Conservation (phyloP, 1,284 basidiomycete species). For the Leccinum insigne region DNA sequence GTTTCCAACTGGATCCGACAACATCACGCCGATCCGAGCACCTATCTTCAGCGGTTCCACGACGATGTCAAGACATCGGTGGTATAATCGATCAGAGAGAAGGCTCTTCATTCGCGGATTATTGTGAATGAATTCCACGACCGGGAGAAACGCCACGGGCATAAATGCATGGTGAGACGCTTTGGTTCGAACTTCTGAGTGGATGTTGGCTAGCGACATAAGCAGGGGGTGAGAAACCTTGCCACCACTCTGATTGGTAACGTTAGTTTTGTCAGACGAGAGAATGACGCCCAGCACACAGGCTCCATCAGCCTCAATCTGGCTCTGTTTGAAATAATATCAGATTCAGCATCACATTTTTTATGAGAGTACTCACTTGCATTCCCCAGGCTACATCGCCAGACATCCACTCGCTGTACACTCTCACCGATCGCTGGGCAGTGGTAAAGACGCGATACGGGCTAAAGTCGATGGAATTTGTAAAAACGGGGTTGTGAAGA, state of each 20-base stretch:
- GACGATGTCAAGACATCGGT: not conserved
- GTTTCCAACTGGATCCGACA: not conserved
- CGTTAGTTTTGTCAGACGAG: constrained; percentile 35
- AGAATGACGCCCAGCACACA: constrained; percentile 21
- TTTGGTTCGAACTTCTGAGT: constrained; percentile 30
- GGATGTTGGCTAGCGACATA: constrained; percentile 34
- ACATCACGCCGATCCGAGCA: not conserved
- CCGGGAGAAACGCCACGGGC: constrained; percentile 31
- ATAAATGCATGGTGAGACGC: constrained; percentile 28
- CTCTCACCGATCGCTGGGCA: not conserved
- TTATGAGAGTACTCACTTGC: constrained; percentile 1
- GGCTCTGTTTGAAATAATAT: not conserved
- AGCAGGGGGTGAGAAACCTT: constrained; percentile 14
- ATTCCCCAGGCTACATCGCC: constrained; percentile 1
- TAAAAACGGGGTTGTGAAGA: not conserved
- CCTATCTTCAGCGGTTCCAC: not conserved
- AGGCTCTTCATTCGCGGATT: not conserved
- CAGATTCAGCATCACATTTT: not conserved
- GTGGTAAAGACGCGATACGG: not conserved
- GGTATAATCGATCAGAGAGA: not conserved
- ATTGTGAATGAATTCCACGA: constrained; percentile 27
- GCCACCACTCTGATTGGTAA: constrained; percentile 33
- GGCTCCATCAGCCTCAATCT: not conserved
- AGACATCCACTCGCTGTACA: not conserved
- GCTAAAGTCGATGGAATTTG: not conserved